Evolutionary conservation across 2,329 filamentous ascomycete species (phyloP).

Genomic region (Beauveria australis): DNA sequence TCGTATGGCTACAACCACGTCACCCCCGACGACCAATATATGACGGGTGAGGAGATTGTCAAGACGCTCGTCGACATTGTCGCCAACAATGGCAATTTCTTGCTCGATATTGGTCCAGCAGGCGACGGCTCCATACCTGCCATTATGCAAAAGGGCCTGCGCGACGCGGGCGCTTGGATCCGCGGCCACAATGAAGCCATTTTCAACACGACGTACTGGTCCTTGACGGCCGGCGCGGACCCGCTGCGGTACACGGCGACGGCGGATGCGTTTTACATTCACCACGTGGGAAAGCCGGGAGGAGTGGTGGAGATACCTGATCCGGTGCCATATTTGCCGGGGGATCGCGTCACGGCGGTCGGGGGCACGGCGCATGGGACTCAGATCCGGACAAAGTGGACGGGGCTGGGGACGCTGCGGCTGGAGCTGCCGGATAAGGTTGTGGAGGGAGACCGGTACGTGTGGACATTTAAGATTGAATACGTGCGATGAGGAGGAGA

Average conservation of each 20-base stretch:
- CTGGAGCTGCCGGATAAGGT: conserved; percentile 26
- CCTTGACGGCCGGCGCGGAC: conserved; percentile 34
- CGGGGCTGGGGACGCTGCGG: conserved; percentile 18
- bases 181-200: conserved; percentile 44
- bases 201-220: conserved; percentile 50
- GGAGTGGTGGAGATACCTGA: conserved; percentile 27
- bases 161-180: conserved; percentile 47
- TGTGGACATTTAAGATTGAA: conserved; percentile 27
- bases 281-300: conserved; percentile 35
- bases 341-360: conserved; percentile 37
- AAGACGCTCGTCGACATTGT: conserved; percentile 42
- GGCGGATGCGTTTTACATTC: conserved; percentile 43
- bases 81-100: conserved; percentile 47
- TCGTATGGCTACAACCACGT: conserved; percentile 52
- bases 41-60: conserved; percentile 42
- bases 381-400: conserved; percentile 14
- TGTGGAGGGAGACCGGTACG: conserved; percentile 26
- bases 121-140: conserved; percentile 46
- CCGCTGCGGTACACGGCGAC: conserved; percentile 44
- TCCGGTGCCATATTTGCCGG: conserved; percentile 37
- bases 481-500: conserved; percentile 9
- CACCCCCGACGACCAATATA: conserved; percentile 39
- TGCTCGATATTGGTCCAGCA: conserved; percentile 48
- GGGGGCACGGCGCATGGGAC: conserved; percentile 22
- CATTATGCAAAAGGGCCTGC: conserved; percentile 37